Conservation (phyloP, 768 basidiomycete species). For the Panellus pusillus region DNA sequence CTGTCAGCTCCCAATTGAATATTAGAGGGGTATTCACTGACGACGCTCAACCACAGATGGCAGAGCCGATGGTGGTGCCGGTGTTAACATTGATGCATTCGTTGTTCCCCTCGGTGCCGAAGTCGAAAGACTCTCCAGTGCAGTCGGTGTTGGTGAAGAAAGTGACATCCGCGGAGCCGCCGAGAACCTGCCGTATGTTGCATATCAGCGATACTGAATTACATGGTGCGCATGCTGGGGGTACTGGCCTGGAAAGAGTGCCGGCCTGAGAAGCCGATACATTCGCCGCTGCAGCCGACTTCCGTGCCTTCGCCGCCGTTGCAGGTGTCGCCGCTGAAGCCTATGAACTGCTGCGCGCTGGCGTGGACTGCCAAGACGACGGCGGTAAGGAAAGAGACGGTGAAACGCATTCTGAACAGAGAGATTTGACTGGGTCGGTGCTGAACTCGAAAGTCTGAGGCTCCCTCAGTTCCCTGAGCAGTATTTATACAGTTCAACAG, state of each 20-base stretch:
- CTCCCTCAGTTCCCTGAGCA: no score
- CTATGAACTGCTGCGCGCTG: neutral
- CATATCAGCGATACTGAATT: no score
- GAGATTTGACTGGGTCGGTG: no score
- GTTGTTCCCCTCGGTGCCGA: neutral
- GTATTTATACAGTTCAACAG: no score
- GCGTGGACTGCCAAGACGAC: neutral
- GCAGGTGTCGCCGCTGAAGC: neutral
- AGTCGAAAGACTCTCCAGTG: neutral
- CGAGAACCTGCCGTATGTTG: neutral
- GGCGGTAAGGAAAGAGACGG: neutral
- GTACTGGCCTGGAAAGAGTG: slow-evolving; percentile 4
- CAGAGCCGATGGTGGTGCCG: neutral
- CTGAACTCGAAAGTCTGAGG: no score
- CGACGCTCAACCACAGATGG: neutral
- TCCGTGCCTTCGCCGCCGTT: neutral
- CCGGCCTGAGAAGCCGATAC: neutral
- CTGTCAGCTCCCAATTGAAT: no score
- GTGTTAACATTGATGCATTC: slow-evolving; percentile 7
- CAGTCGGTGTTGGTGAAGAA: neutral
- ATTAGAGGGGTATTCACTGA: neutral
- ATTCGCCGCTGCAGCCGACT: neutral
- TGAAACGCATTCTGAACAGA: neutral
- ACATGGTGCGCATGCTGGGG: no score
- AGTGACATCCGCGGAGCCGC: neutral